A percentile compares a stretch with the other conserved stretches of the same genome.
Evolutionary conservation across 2,329 filamentous ascomycete species (phyloP).

Genomic region (Chalaropsis ovoidea): DNA sequence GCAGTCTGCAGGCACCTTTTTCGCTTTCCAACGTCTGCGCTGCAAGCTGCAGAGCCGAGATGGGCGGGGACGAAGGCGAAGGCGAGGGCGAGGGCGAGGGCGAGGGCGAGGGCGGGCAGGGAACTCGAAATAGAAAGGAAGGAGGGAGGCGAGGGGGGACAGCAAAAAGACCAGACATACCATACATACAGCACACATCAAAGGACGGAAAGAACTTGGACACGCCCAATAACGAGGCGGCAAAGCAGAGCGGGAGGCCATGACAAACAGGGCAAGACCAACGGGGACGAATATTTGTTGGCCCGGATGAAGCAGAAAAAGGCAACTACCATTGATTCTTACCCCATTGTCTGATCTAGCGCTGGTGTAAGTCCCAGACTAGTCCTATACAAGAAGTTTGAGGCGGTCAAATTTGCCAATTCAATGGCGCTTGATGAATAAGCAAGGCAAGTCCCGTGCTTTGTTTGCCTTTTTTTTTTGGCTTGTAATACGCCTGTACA

Average conservation of each 20-base stretch:
- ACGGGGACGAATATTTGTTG: neutral
- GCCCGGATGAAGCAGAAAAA: neutral
- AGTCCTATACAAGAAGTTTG: neutral
- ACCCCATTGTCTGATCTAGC: too few relatives aligned
- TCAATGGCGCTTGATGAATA: neutral
- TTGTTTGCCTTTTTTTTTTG: too few relatives aligned
- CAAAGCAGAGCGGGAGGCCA: neutral
- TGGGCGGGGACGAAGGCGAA: neutral
- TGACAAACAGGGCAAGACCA: neutral
- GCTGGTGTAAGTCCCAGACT: too few relatives aligned
- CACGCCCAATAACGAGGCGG: neutral
- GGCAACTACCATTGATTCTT: neutral
- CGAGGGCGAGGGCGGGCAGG: too few relatives aligned
- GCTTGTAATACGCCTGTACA: neutral
- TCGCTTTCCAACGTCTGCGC: neutral
- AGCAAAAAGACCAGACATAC: too few relatives aligned
- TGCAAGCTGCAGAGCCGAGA: too few relatives aligned
- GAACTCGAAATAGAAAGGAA: too few relatives aligned
- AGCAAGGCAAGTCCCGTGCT: neutral
- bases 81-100: neutral
- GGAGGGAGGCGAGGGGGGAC: neutral
- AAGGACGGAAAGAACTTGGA: constrained; percentile 5
- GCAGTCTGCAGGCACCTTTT: neutral
- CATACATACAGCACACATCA: neutral
- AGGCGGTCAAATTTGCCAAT: neutral